phyloP scores from a whole-genome alignment of 352 stramenopile species.

The Thalassiosira oceanica region DNA sequence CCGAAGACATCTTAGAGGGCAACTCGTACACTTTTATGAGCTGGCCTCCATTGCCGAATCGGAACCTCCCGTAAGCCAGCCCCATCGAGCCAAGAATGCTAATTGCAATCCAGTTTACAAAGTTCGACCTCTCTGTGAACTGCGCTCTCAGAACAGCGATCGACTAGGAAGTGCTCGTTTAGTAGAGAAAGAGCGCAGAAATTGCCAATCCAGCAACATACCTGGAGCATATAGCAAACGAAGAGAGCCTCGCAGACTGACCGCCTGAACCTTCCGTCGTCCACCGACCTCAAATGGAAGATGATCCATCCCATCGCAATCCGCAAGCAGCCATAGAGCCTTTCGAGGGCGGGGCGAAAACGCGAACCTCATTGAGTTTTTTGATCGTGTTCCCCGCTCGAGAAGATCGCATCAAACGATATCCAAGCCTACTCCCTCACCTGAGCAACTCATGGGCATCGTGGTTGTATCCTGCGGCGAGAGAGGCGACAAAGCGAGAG shows the following conservation, averaged over 20 bases:
- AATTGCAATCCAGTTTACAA: constrained; percentile 75
- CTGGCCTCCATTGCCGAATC: constrained; percentile 69
- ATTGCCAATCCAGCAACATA: no score
- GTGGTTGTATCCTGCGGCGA: constrained; percentile 59
- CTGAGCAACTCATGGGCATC: constrained; percentile 71
- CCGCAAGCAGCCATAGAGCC: constrained; percentile 74
- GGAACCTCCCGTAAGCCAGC: constrained; percentile 62
- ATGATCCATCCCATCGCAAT: constrained; percentile 76
- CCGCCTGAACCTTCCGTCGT: constrained; percentile 74
- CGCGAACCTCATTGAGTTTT: no score
- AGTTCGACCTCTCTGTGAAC: constrained; percentile 62
- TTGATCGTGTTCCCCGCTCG: no score
- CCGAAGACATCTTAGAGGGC: constrained; percentile 42
- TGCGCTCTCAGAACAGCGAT: constrained; percentile 72
- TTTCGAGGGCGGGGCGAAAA: constrained; percentile 29
- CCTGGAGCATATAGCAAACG: constrained; percentile 71
- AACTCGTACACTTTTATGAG: constrained; percentile 81
- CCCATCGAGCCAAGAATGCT: constrained; percentile 57
- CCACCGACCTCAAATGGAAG: constrained; percentile 64
- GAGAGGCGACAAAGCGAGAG: no score
- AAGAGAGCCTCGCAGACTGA: constrained; percentile 73
- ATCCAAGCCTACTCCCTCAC: constrained; percentile 34
- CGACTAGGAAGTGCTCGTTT: no score
- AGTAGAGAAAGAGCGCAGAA: no score
- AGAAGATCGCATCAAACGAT: no score